Conservation (phyloP, 1,284 basidiomycete species). For the Trichosporon sp. region DNA sequence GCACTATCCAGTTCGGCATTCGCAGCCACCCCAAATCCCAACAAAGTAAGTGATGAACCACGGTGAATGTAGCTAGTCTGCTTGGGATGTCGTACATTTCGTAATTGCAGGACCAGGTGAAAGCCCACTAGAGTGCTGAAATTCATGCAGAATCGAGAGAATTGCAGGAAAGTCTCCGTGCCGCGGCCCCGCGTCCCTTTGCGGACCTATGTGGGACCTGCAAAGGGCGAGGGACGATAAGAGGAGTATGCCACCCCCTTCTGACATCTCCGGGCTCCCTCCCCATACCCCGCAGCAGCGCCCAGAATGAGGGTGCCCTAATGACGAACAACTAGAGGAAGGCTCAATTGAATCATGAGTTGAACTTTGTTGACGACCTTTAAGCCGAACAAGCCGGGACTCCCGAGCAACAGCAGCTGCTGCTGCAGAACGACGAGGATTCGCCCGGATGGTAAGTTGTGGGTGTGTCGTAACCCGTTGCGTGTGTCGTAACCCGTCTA, state of each 20-base stretch:
- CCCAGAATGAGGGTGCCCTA: neutral
- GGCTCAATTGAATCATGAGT: neutral
- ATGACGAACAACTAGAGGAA: neutral
- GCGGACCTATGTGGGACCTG: neutral
- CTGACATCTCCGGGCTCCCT: neutral
- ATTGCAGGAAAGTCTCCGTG: conserved; percentile 9
- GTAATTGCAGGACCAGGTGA: neutral
- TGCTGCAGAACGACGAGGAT: neutral
- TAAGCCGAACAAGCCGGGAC: neutral
- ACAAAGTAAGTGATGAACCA: neutral
- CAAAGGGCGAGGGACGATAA: neutral
- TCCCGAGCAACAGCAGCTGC: neutral
- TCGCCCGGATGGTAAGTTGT: neutral
- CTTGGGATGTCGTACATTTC: neutral
- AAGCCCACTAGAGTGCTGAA: neutral
- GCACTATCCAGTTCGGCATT: neutral
- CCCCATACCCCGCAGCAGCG: neutral
- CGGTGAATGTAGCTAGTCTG: neutral
- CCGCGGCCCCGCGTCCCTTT: conserved; percentile 1
- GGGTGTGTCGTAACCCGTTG: neutral
- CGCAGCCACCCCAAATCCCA: neutral
- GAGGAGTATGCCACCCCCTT: neutral
- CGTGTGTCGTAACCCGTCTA: neutral
- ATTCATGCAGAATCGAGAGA: neutral
- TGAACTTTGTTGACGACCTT: neutral